Percentiles rank a stretch among this genome's conserved stretches.
Conservation (phyloP, 345 rosid species). For the Euphorbia pulcherrima region DNA sequence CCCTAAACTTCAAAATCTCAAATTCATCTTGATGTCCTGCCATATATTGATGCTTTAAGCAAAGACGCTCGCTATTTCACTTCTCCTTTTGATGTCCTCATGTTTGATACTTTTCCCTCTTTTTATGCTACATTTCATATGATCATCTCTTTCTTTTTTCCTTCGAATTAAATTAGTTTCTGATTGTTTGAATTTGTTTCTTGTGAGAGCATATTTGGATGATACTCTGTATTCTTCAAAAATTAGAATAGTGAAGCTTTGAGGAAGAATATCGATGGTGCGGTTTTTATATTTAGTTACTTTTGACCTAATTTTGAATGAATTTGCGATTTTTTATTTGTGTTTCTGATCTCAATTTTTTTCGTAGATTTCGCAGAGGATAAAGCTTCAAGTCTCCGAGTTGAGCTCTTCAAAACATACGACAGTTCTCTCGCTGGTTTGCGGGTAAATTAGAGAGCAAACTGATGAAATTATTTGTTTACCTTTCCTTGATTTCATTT, state of each 20-base stretch:
- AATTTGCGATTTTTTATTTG: background rate
- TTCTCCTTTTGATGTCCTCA: conserved; percentile 57
- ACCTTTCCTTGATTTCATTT: background rate
- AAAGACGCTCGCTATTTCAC: conserved; percentile 27
- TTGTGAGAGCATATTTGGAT: conserved; percentile 63
- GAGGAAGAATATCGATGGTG: conserved; percentile 79
- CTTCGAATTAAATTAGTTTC: background rate
- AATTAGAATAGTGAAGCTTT: conserved; percentile 63
- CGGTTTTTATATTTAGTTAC: background rate
- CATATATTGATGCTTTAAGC: conserved; percentile 40
- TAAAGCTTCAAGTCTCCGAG: conserved; percentile 62
- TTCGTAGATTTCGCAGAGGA: conserved; percentile 47
- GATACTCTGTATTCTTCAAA: conserved; percentile 81
- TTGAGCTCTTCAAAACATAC: conserved; percentile 73
- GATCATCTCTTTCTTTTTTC: background rate
- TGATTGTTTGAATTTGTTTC: conserved; percentile 5
- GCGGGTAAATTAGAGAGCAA: conserved; percentile 37
- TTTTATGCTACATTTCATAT: no score
- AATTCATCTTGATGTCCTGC: no score
- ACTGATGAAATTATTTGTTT: background rate
- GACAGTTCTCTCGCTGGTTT: conserved; percentile 95
- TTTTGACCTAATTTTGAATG: background rate
- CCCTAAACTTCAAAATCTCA: no score
- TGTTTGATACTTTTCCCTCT: conserved; percentile 49
- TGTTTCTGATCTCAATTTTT: background rate